phyloP scores from a whole-genome alignment of 345 rosid genomes.

The Lenwebbia sp. region DNA sequence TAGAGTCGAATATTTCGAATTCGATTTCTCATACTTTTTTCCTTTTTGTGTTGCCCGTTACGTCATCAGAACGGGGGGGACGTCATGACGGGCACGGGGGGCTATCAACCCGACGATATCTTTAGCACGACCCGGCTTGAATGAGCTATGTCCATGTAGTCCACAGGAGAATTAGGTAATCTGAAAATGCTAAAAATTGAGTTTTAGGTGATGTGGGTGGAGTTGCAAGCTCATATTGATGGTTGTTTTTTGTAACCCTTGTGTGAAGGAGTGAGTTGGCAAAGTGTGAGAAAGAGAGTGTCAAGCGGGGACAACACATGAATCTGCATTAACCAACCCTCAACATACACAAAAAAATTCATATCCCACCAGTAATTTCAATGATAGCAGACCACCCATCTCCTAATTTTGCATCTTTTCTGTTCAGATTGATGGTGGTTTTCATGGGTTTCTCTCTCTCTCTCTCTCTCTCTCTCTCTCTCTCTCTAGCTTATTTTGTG shows the following conservation, averaged over 20 bases:
- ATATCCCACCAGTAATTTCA: neutral
- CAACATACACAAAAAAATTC: neutral
- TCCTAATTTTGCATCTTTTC: constrained; percentile 39
- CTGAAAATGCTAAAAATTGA: neutral
- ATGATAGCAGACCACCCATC: constrained; percentile 1
- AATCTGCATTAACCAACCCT: constrained; percentile 7
- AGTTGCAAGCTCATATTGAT: neutral
- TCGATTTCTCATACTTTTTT: neutral
- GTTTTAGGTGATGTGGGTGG: neutral
- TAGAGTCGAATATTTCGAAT: neutral
- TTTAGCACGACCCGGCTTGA: neutral
- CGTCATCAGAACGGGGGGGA: neutral
- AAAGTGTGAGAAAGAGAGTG: constrained; percentile 69
- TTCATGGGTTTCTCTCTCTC: neutral
- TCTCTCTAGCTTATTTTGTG: neutral
- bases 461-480: neutral
- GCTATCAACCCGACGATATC: neutral
- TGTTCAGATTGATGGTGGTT: constrained; percentile 13
- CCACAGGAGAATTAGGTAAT: neutral
- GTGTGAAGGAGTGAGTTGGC: constrained; percentile 36
- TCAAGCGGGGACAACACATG: constrained; percentile 39
- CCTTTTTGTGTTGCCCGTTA: neutral
- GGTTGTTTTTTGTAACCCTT: neutral
- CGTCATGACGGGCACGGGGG: neutral
- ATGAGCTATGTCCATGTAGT: neutral